Evolutionary conservation across 106 monocot genomes (phyloP).

Genomic region (Allium fistulosum): DNA sequence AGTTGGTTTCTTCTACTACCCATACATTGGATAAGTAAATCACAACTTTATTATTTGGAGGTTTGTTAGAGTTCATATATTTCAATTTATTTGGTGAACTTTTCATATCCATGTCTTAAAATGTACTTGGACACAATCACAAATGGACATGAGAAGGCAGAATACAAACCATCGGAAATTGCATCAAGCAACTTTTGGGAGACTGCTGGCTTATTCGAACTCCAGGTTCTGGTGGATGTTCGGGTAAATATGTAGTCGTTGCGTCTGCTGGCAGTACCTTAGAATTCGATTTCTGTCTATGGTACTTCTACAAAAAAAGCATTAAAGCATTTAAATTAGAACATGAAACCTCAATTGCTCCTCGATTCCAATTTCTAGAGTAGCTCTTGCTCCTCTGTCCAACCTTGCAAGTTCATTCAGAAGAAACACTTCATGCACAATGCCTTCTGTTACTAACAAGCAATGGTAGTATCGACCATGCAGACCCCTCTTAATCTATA

Average conservation of each 20-base stretch:
- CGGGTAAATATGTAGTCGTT: conserved; percentile 82
- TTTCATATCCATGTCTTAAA: too few species aligned
- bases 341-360: conserved; percentile 18
- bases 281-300: conserved; percentile 81
- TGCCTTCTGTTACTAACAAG: conserved; percentile 16
- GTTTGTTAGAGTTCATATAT: too few species aligned
- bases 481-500: conserved; percentile 65
- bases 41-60: too few species aligned
- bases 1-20: too few species aligned
- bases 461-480: conserved; percentile 93
- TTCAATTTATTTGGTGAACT: background rate
- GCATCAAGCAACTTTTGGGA: conserved; percentile 58
- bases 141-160: conserved; percentile 46
- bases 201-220: conserved; percentile 97
- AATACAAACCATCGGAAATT: conserved; percentile 50
- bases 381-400: conserved; percentile 20
- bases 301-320: conserved; percentile 81
- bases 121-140: background rate
- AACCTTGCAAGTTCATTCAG: conserved; percentile 12
- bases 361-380: conserved; percentile 28
- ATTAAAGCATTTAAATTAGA: conserved; percentile 49
- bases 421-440: conserved; percentile 24
- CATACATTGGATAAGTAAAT: too few species aligned
- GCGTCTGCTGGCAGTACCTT: conserved; percentile 77
- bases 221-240: conserved; percentile 75